Conservation (phyloP, 2,329 filamentous ascomycete genomes). For the Cladosporium sp. region DNA sequence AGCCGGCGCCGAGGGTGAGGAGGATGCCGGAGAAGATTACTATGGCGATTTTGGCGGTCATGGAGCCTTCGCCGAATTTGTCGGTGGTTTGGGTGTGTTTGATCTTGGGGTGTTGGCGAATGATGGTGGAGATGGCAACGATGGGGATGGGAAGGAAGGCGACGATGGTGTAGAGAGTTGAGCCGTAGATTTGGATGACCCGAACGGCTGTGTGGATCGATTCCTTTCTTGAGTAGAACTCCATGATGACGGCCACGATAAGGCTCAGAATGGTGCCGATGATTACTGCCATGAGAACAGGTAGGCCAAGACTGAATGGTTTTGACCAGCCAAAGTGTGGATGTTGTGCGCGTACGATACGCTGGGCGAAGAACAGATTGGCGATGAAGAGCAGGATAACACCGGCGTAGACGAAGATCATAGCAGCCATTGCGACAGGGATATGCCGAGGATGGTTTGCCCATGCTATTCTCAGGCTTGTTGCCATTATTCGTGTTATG, state of each 20-base stretch:
- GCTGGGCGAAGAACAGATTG: conserved; percentile 72
- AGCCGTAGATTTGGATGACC: conserved; percentile 61
- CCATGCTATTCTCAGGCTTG: conserved; percentile 52
- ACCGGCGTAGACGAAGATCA: conserved; percentile 68
- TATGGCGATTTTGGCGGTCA: conserved; percentile 62
- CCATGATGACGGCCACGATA: conserved; percentile 60
- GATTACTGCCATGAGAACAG: conserved; percentile 55
- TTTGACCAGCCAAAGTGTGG: conserved; percentile 66
- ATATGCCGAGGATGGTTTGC: conserved; percentile 43
- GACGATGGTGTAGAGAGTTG: conserved; percentile 58
- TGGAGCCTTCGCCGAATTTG: conserved; percentile 62
- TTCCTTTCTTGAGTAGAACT: conserved; percentile 60
- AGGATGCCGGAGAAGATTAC: conserved; percentile 55
- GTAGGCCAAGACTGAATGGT: conserved; percentile 49
- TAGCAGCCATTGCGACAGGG: conserved; percentile 52
- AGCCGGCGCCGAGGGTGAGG: conserved; percentile 64
- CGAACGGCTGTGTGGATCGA: conserved; percentile 41
- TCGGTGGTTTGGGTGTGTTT: conserved; percentile 37
- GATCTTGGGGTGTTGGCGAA: conserved; percentile 32
- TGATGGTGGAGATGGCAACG: conserved; percentile 43
- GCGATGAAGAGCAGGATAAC: conserved; percentile 70
- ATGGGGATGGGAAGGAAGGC: conserved; percentile 64
- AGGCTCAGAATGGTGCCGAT: conserved; percentile 58
- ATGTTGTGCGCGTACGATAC: conserved; percentile 68
- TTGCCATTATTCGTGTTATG: conserved; percentile 44